These are phyloP conservation scores for Volvox carteri DNA, from an alignment of 163 green algal genomes.

Conservation along the genomic window DNA sequence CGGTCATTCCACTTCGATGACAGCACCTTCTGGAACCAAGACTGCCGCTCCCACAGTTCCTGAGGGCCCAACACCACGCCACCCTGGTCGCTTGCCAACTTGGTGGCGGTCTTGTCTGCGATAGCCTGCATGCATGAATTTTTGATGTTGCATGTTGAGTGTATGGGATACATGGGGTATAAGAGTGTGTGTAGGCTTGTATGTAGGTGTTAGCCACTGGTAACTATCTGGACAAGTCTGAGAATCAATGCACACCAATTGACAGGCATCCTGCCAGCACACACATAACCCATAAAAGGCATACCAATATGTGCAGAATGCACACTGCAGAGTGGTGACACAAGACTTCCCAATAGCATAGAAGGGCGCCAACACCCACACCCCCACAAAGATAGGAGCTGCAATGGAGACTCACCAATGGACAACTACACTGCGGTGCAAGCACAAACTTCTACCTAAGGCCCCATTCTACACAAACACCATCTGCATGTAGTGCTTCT, in stretches of 20 bases:
- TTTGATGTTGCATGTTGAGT: background rate
- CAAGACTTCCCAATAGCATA: background rate
- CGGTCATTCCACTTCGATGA: constrained; percentile 21
- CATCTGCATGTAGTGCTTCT: too few species aligned
- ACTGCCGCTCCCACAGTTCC: constrained; percentile 45
- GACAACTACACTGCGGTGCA: too few species aligned
- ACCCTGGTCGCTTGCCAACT: background rate
- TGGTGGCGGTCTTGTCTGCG: background rate
- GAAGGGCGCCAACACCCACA: constrained; percentile 2
- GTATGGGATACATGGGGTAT: background rate
- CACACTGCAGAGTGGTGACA: constrained; percentile 7
- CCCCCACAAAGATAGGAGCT: constrained; percentile 21
- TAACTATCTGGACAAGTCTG: background rate
- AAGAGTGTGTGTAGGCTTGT: background rate
- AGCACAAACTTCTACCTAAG: too few species aligned
- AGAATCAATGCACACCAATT: background rate
- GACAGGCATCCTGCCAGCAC: constrained; percentile 11
- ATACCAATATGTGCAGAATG: background rate
- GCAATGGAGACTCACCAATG: too few species aligned
- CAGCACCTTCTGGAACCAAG: constrained; percentile 25
- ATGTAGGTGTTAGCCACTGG: background rate
- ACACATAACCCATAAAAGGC: background rate
- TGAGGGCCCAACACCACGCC: constrained; percentile 11
- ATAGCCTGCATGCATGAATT: constrained; percentile 15
- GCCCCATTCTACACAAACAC: too few species aligned